Percentiles rank a stretch among this genome's conserved stretches.
These are phyloP conservation scores for Pulveroboletus sp. DNA, from an alignment of 768 basidiomycete genomes.

Conservation along the genomic window DNA sequence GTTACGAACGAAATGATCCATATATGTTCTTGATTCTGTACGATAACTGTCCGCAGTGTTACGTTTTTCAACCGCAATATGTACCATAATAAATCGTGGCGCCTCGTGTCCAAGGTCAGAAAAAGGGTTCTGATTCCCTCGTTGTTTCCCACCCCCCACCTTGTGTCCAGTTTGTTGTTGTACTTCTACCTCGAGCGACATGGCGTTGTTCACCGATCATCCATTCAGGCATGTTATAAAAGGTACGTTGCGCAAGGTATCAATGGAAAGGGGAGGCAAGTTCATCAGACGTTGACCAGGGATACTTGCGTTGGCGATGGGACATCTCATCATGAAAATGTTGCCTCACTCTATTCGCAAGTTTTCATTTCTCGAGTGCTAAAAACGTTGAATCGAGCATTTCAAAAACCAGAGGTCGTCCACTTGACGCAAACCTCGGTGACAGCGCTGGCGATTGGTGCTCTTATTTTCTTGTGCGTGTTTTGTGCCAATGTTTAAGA, in stretches of 20 bases:
- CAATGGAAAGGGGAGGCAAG: neutral
- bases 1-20: conserved; percentile 8
- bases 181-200: conserved; percentile 18
- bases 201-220: conserved; percentile 32
- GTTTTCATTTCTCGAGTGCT: conserved; percentile 12
- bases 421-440: conserved; percentile 74
- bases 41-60: conserved; percentile 11
- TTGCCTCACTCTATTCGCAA: conserved; percentile 36
- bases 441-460: conserved; percentile 63
- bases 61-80: conserved; percentile 14
- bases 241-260: conserved; percentile 16
- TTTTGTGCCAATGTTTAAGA: neutral
- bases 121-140: conserved; percentile 14
- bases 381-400: conserved; percentile 8
- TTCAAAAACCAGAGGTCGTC: conserved; percentile 46
- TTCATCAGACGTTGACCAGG: conserved; percentile 33
- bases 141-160: conserved; percentile 29
- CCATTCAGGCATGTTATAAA: conserved; percentile 33
- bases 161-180: conserved; percentile 17
- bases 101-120: conserved; percentile 29
- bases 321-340: conserved; percentile 51
- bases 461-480: conserved; percentile 63
- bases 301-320: conserved; percentile 45
- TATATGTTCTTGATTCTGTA: conserved; percentile 8
- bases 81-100: conserved; percentile 10